Percentiles rank a stretch among this genome's conserved stretches.
Evolutionary conservation across 2,329 filamentous ascomycete genomes (phyloP).

Genomic region (Cordyceps tenuipes): DNA sequence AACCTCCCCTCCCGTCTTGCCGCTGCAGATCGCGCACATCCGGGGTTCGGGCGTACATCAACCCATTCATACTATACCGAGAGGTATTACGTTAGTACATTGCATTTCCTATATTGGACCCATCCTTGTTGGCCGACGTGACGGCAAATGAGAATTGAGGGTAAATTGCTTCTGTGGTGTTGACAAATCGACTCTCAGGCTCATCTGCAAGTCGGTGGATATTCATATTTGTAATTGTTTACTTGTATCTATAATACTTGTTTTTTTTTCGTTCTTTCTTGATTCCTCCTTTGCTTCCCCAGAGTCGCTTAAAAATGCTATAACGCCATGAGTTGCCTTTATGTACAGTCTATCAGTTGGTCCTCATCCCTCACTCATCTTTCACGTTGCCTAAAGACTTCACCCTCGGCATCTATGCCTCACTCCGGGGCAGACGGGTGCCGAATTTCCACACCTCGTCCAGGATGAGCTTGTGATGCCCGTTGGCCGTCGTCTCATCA

Average conservation of each 20-base stretch:
- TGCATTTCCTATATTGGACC: not conserved
- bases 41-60: constrained; percentile 7
- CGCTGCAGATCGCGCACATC: not conserved
- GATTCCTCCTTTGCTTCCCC: not conserved
- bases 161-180: not conserved
- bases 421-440: constrained; percentile 33
- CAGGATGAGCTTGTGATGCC: constrained; percentile 47
- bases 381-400: not conserved
- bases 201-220: not conserved
- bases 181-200: not conserved
- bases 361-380: not conserved
- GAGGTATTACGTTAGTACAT: too few species aligned
- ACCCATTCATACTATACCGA: not conserved
- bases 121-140: not conserved
- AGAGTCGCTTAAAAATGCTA: not conserved
- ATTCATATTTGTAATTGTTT: not conserved
- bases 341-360: constrained; percentile 8
- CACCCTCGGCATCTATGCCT: constrained; percentile 4
- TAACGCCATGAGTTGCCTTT: constrained; percentile 5
- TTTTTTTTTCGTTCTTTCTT: not conserved
- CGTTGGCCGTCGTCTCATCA: constrained; percentile 37
- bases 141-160: too few species aligned
- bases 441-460: constrained; percentile 80
- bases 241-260: not conserved
- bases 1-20: not conserved